Evolutionary conservation across 2,329 filamentous ascomycete genomes (phyloP).

Genomic region (Epichloe sp.): DNA sequence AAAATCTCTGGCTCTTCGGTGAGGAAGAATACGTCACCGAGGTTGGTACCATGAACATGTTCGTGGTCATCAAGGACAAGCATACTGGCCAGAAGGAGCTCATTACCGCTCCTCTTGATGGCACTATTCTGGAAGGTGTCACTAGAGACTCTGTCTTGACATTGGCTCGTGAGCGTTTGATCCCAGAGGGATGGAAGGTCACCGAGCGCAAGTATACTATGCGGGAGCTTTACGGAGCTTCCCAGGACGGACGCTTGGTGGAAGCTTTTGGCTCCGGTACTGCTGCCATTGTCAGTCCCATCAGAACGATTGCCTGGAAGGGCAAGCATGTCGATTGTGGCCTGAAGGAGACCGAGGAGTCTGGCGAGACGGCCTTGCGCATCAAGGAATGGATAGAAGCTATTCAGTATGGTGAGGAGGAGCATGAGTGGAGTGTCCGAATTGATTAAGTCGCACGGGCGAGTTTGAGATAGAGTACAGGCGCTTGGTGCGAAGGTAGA

Average conservation of each 20-base stretch:
- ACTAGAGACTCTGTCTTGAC: conserved; percentile 83
- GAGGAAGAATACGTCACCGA: conserved; percentile 94
- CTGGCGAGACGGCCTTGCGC: conserved; percentile 67
- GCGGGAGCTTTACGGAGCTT: conserved; percentile 68
- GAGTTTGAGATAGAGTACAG: not conserved
- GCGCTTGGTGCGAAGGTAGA: not conserved
- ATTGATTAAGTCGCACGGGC: conserved; percentile 12
- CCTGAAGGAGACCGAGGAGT: conserved; percentile 67
- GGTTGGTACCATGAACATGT: conserved; percentile 98
- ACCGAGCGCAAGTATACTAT: conserved; percentile 88
- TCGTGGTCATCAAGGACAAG: conserved; percentile 73
- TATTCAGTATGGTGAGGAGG: conserved; percentile 88
- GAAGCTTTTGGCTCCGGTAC: conserved; percentile 93
- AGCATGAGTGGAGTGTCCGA: conserved; percentile 76
- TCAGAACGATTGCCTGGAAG: conserved; percentile 81
- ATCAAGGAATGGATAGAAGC: conserved; percentile 97
- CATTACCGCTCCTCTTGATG: conserved; percentile 87
- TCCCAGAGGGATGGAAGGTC: conserved; percentile 76
- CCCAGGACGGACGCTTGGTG: conserved; percentile 70
- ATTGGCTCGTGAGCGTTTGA: conserved; percentile 72
- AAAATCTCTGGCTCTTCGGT: conserved; percentile 96
- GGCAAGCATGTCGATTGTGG: conserved; percentile 73
- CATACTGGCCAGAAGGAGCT: conserved; percentile 84
- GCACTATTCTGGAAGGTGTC: conserved; percentile 91
- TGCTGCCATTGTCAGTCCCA: conserved; percentile 83